Base-by-base conservation (phyloP, 164 flowering plant genomes). In the Dillenia suffruticosa region DNA sequence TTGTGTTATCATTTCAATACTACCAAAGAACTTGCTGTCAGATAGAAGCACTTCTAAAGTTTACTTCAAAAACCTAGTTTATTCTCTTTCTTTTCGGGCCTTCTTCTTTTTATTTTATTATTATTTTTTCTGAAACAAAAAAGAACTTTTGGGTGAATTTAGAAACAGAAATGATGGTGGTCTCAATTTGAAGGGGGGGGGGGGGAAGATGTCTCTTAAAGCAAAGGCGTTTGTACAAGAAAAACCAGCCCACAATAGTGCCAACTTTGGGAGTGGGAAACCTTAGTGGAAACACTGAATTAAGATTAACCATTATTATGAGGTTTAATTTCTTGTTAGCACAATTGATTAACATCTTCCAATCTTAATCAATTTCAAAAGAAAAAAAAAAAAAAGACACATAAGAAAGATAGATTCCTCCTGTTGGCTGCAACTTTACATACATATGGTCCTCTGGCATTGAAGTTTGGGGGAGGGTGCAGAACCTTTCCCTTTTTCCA, bases 161-260 rank as follows among this genome's bases (percentile, higher is more conserved):
- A 66, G 61, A 55, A 16, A 52, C 63, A 17, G 73, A 62, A 72
- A 76, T 83, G 81, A 83, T 82, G 84, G 69, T 63, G 84, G 79
- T 77, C 75, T 73, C 82, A 65, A 77, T 75, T 54, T n/a, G n/a
- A n/a, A n/a, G n/a, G n/a, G n/a, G 74, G 70, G 76, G 70, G 70
- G 82, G 81, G 70, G 56, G 86, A 85, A 10, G 43, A 63, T 88
- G 92, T 86, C 80, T 65, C 75, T 64, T 73, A 85, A 88, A 88
- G 91, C 63, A 68, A 60, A 12, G 59, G 51, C 60, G 53, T 14
- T 63, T 49, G 58, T 44, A 63, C 58, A 72, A 62, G 56, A 63
- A 49, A 43, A 66, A 58, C 50, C 12, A 32, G 45, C 52, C 70
- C 63, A 65, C 62, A 52, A 17, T 19, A 63, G 49, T 68, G 65